These are phyloP conservation scores for Phaffia rhodozyma DNA, from an alignment of 1,284 basidiomycete species.

Conservation along the genomic window DNA sequence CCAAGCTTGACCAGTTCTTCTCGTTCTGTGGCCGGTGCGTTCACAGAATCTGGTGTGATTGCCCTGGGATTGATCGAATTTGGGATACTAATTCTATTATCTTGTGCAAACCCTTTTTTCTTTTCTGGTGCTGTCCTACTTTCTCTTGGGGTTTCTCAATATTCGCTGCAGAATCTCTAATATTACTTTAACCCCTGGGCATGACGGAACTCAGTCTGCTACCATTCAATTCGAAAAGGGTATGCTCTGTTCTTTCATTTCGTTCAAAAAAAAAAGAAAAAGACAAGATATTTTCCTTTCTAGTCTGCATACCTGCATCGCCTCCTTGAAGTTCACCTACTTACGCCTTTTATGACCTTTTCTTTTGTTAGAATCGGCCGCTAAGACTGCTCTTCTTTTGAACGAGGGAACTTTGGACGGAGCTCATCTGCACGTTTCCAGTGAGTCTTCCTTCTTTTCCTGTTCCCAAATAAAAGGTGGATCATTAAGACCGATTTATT, in stretches of 20 bases:
- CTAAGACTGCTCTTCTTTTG: conserved; percentile 32
- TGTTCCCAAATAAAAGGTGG: too few relatives aligned
- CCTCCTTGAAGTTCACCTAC: background rate
- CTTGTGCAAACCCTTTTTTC: background rate
- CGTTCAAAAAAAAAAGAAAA: too few relatives aligned
- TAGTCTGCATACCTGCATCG: background rate
- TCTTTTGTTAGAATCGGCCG: conserved; percentile 26
- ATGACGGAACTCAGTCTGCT: conserved; percentile 24
- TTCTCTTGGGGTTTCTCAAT: background rate
- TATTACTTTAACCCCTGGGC: conserved; percentile 17
- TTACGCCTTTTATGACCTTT: background rate
- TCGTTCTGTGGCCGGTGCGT: conserved; percentile 31
- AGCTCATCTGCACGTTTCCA: conserved; percentile 37
- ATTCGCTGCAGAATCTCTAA: conserved; percentile 7
- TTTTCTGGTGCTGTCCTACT: background rate
- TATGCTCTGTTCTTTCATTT: background rate
- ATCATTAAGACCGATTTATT: conserved; percentile 11
- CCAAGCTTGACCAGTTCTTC: conserved; percentile 37
- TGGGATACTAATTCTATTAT: background rate
- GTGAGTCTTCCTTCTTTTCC: conserved; percentile 19
- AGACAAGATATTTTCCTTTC: background rate
- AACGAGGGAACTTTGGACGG: conserved; percentile 29
- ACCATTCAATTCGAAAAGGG: conserved; percentile 38
- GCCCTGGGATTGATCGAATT: background rate
- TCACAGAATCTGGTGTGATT: too few relatives aligned